phyloP scores from a whole-genome alignment of 192 early-diverging fungal genomes.

The Haplosporangium gracile region DNA sequence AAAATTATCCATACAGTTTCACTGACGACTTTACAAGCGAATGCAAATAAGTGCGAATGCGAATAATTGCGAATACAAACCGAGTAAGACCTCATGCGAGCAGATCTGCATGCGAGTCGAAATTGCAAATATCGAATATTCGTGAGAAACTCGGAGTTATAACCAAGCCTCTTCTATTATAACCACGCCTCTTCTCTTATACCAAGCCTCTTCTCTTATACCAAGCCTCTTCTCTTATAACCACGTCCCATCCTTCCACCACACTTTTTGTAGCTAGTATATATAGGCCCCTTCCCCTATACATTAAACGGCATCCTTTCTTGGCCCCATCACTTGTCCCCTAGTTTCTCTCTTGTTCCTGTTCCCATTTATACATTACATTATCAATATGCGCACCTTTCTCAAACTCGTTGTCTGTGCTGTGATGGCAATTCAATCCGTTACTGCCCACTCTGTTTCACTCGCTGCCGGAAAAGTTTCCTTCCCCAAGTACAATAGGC shows the following conservation, averaged over 20 bases:
- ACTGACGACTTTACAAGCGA: too few relatives aligned
- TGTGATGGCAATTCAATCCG: constrained; percentile 25
- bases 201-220: constrained; percentile 13
- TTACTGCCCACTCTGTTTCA: constrained; percentile 14
- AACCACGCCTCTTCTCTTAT: constrained; percentile 13
- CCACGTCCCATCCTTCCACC: not conserved
- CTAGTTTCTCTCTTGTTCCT: not conserved
- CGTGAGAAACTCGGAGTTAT: too few relatives aligned
- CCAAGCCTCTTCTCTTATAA: constrained; percentile 22
- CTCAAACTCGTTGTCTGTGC: constrained; percentile 29
- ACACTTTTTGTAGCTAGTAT: constrained; percentile 22
- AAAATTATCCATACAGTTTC: too few relatives aligned
- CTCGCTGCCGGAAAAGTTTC: constrained; percentile 14
- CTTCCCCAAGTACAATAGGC: constrained; percentile 32
- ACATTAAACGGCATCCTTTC: constrained; percentile 19
- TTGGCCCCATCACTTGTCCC: constrained; percentile 12
- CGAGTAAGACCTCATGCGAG: too few relatives aligned
- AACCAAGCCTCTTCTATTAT: not conserved
- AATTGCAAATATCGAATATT: too few relatives aligned
- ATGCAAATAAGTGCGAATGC: too few relatives aligned
- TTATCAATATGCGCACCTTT: constrained; percentile 24
- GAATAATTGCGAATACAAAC: too few relatives aligned
- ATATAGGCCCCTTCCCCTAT: constrained; percentile 14
- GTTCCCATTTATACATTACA: not conserved
- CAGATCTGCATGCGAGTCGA: too few relatives aligned